A percentile compares a stretch with the other conserved stretches of the same genome.
These are phyloP conservation scores for Cladosporium colombiae DNA, from an alignment of 2,329 filamentous ascomycete genomes.

Conservation along the genomic window DNA sequence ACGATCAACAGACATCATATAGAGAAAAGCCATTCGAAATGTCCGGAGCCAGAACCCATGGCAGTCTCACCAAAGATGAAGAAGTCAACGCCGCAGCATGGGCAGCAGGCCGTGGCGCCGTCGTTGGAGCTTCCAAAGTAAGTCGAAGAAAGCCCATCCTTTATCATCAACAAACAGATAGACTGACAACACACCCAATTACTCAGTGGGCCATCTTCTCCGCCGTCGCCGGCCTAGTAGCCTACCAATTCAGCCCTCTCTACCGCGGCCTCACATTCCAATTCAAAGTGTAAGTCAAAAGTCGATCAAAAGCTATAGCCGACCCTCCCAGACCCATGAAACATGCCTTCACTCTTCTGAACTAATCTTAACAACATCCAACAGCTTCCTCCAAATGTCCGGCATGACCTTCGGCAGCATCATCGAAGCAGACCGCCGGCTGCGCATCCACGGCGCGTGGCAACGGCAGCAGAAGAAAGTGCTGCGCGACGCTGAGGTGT, in stretches of 20 bases:
- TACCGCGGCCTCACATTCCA: constrained; percentile 73
- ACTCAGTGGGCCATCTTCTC: constrained; percentile 67
- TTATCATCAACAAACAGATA: neutral
- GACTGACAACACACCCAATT: neutral
- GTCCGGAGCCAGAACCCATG: constrained; percentile 42
- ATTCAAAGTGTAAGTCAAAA: constrained; percentile 78
- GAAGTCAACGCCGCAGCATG: constrained; percentile 71
- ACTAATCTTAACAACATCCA: no score
- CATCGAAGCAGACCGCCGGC: constrained; percentile 70
- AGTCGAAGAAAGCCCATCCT: constrained; percentile 19
- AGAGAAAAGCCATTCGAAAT: neutral
- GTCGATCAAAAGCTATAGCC: no score
- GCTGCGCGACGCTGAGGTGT: constrained; percentile 65
- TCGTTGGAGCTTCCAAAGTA: constrained; percentile 66
- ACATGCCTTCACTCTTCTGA: no score
- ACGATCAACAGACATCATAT: neutral
- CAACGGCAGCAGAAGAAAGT: constrained; percentile 66
- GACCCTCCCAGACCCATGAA: no score
- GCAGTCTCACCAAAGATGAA: constrained; percentile 58
- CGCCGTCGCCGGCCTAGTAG: constrained; percentile 62
- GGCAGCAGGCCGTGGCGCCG: constrained; percentile 69
- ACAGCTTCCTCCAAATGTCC: constrained; percentile 82
- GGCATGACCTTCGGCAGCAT: constrained; percentile 78
- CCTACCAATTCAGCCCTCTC: constrained; percentile 66
- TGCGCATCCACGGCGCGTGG: constrained; percentile 66